A percentile compares a stretch with the other conserved stretches of the same genome.
Evolutionary conservation across 495 filamentous ascomycete species (phyloP).

Genomic region (Platismatia glauca): DNA sequence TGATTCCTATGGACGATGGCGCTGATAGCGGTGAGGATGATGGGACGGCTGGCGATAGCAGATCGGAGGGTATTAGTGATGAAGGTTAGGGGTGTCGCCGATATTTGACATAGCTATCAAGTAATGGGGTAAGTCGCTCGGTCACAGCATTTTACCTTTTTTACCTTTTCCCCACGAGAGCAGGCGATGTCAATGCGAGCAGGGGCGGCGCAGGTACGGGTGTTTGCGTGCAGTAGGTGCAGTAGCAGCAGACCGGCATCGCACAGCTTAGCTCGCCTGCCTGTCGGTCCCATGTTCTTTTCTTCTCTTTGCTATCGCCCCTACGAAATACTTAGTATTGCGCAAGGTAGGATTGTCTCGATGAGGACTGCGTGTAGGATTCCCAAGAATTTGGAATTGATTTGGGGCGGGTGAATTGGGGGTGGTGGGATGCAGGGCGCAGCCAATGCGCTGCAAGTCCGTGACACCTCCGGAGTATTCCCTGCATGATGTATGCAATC

Average conservation of each 20-base stretch:
- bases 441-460: background rate
- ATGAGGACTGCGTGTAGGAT: background rate
- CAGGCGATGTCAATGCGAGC: no score
- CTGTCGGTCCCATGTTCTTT: background rate
- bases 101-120: background rate
- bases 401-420: background rate
- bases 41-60: background rate
- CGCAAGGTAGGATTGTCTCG: background rate
- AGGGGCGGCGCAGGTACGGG: background rate
- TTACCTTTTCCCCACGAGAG: background rate
- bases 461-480: slow-evolving; percentile 1
- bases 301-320: background rate
- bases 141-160: background rate
- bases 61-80: no score
- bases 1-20: background rate
- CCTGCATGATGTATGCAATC: no score
- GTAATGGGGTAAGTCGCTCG: background rate
- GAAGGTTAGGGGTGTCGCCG: background rate
- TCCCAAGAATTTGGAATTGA: background rate
- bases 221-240: background rate
- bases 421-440: no score
- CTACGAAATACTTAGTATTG: no score
- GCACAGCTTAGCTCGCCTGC: background rate
- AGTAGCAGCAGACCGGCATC: background rate
- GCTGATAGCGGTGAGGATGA: background rate